Conservation (phyloP, 768 basidiomycete genomes). For the Leccinum barrowsii region DNA sequence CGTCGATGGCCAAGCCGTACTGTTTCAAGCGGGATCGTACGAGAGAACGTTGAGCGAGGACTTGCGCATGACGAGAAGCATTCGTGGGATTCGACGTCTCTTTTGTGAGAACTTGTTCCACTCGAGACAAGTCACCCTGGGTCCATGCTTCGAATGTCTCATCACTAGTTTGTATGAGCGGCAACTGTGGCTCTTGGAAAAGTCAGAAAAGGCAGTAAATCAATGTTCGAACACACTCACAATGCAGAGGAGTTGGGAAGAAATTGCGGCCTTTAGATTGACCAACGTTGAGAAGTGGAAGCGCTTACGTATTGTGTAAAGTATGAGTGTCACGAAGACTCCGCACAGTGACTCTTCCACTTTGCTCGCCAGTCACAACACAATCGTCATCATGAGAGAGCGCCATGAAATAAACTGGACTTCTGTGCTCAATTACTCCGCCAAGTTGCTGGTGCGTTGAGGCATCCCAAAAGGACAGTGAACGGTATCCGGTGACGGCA, state of each 20-base stretch:
- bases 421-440: not conserved
- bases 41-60: constrained; percentile 1
- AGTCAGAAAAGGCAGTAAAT: not conserved
- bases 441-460: not conserved
- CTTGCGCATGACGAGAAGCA: not conserved
- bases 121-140: not conserved
- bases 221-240: not conserved
- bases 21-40: not conserved
- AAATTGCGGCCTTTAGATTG: not conserved
- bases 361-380: not conserved
- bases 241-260: too few relatives aligned
- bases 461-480: not conserved
- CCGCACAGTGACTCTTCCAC: not conserved
- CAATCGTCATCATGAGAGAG: not conserved
- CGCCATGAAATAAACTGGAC: not conserved
- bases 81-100: not conserved
- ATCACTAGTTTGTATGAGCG: not conserved
- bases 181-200: not conserved
- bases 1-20: not conserved
- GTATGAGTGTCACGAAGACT: not conserved
- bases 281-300: not conserved
- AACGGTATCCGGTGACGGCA: not conserved
- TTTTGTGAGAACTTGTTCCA: not conserved
- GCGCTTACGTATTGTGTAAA: not conserved
- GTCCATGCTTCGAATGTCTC: not conserved